These are phyloP conservation scores for Venturiaceae sp. DNA, from an alignment of 2,329 filamentous ascomycete genomes.

Conservation along the genomic window DNA sequence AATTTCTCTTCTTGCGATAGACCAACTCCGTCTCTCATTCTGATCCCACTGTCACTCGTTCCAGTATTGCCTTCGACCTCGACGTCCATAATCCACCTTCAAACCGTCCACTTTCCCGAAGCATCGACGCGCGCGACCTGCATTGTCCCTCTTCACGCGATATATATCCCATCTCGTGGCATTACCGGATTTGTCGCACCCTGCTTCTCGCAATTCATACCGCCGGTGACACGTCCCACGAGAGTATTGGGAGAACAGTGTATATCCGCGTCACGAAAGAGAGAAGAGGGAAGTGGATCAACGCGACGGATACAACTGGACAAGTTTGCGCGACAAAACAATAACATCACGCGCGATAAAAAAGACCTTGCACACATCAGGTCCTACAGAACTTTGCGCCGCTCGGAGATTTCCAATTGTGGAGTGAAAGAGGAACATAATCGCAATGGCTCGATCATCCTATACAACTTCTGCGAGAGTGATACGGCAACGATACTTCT, in stretches of 20 bases:
- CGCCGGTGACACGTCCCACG: not conserved
- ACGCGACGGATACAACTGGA: too few relatives aligned
- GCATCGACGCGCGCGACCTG: not conserved
- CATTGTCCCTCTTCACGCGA: not conserved
- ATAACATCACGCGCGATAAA: not conserved
- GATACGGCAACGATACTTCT: conserved; percentile 38
- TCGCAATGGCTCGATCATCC: not conserved
- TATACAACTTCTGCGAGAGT: not conserved
- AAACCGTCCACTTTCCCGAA: not conserved
- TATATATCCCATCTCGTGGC: not conserved
- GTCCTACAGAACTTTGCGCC: not conserved
- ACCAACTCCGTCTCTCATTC: not conserved
- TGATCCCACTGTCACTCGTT: not conserved
- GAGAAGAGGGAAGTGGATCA: not conserved
- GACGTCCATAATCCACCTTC: not conserved
- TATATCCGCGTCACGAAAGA: not conserved
- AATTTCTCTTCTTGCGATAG: not conserved
- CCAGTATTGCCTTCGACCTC: not conserved
- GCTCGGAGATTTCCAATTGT: not conserved
- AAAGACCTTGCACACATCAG: not conserved
- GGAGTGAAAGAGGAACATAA: not conserved
- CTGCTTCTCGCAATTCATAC: not conserved
- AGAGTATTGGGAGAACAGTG: not conserved
- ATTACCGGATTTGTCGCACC: not conserved
- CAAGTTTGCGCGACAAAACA: not conserved